Evolutionary conservation across 768 basidiomycete genomes (phyloP).

Genomic region (Pleurotus djamor): DNA sequence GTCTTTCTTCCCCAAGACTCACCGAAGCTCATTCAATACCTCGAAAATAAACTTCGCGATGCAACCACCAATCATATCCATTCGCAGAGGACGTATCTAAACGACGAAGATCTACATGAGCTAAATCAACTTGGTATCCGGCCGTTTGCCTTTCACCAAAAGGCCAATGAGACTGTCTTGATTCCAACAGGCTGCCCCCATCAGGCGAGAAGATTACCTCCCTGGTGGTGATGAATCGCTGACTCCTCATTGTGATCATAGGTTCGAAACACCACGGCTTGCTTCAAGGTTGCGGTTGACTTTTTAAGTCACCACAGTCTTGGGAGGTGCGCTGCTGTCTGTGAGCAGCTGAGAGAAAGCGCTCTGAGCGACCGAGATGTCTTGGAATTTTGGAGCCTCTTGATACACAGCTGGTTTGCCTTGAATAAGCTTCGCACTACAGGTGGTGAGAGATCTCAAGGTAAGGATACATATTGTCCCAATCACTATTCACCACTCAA

Average conservation of each 20-base stretch:
- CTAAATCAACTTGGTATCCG: not conserved
- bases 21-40: not conserved
- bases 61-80: not conserved
- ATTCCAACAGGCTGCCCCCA: constrained; percentile 1
- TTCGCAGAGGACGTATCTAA: not conserved
- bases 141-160: not conserved
- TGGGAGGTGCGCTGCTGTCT: not conserved
- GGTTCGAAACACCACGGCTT: not conserved
- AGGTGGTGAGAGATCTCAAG: too few species aligned
- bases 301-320: constrained; percentile 1
- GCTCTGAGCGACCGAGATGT: not conserved
- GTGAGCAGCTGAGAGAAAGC: not conserved
- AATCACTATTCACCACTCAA: too few species aligned
- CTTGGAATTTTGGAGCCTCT: not conserved
- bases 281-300: constrained; percentile 1
- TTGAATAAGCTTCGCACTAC: too few species aligned
- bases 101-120: not conserved
- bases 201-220: not conserved
- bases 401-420: not conserved
- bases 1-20: not conserved
- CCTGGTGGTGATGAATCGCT: not conserved
- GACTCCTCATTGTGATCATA: not conserved
- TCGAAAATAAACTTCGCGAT: not conserved
- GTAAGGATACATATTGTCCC: too few species aligned
- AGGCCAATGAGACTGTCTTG: not conserved